Percentiles rank a stretch among this genome's conserved stretches.
These are phyloP conservation scores for Tetrahymena thermophila DNA, from an alignment of 73 alveolate species.

Conservation along the genomic window DNA sequence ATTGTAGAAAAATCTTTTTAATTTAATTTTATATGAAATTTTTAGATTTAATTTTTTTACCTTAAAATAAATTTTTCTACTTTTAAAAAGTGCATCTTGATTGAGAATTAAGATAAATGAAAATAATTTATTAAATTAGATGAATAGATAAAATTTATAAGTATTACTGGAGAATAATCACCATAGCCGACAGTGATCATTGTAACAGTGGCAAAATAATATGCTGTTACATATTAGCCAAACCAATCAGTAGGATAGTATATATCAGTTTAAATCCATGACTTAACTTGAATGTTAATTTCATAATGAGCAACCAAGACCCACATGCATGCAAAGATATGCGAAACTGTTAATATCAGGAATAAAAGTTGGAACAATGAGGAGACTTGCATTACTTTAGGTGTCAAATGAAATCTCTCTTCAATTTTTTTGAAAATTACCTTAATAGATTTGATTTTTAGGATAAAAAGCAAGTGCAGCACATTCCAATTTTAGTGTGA, in stretches of 20 bases:
- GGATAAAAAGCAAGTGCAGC: background rate
- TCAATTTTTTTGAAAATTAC: background rate
- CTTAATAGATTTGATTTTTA: background rate
- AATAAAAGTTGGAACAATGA: background rate
- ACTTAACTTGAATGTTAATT: background rate
- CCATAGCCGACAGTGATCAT: background rate
- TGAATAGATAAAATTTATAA: background rate
- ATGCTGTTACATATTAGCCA: background rate
- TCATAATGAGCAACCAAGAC: background rate
- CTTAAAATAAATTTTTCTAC: too few relatives aligned
- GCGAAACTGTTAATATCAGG: background rate
- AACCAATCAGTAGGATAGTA: background rate
- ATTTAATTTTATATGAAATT: too few relatives aligned
- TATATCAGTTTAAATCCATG: background rate
- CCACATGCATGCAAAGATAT: background rate
- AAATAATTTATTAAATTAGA: background rate
- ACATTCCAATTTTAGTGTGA: background rate
- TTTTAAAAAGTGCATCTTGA: background rate
- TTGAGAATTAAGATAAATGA: background rate
- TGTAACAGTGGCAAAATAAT: background rate
- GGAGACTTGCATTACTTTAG: background rate
- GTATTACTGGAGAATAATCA: background rate
- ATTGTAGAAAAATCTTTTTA: too few relatives aligned
- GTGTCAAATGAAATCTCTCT: background rate
- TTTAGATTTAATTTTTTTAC: too few relatives aligned